phyloP scores from a whole-genome alignment of 2,329 filamentous ascomycete species.

The Epichloe hybrida region DNA sequence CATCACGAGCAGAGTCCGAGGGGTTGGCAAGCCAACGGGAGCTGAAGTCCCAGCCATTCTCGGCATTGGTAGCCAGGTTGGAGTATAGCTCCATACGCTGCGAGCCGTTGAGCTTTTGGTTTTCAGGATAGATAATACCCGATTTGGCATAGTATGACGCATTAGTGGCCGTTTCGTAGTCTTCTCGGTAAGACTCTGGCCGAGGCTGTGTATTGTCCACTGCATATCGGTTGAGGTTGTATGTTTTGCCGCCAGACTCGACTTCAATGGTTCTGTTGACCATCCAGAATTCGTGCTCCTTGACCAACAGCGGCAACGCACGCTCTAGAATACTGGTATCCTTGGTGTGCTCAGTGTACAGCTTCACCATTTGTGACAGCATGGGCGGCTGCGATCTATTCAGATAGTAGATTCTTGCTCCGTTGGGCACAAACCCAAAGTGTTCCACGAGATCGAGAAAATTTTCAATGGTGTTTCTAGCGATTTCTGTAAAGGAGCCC shows the following conservation, averaged over 20 bases:
- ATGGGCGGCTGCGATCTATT: slow-evolving; percentile 56
- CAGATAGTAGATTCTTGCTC: slow-evolving; percentile 52
- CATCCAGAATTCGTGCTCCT: slow-evolving; percentile 51
- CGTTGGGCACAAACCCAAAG: slow-evolving; percentile 55
- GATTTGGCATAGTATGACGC: slow-evolving; percentile 44
- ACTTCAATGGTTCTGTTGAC: slow-evolving; percentile 46
- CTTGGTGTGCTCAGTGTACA: slow-evolving; percentile 51
- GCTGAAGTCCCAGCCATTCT: slow-evolving; percentile 53
- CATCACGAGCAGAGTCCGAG: slow-evolving; percentile 41
- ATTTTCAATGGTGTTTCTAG: slow-evolving; percentile 55
- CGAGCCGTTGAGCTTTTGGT: slow-evolving; percentile 33
- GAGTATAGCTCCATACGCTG: slow-evolving; percentile 41
- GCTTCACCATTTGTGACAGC: slow-evolving; percentile 50
- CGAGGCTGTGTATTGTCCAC: slow-evolving; percentile 52
- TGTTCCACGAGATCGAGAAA: slow-evolving; percentile 53
- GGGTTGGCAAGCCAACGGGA: slow-evolving; percentile 45
- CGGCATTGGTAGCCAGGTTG: slow-evolving; percentile 51
- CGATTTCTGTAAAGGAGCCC: slow-evolving; percentile 48
- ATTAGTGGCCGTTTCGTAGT: slow-evolving; percentile 53
- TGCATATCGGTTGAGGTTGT: slow-evolving; percentile 43
- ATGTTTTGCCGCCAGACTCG: slow-evolving; percentile 29
- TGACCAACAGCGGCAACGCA: slow-evolving; percentile 47
- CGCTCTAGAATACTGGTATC: slow-evolving; percentile 46
- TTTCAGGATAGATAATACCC: slow-evolving; percentile 45
- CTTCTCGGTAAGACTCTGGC: slow-evolving; percentile 53